Evolutionary conservation across 164 flowering plant genomes (phyloP), one percentile per base, ranked within the genome.

Genomic region (Paratinospora sagittata): DNA sequence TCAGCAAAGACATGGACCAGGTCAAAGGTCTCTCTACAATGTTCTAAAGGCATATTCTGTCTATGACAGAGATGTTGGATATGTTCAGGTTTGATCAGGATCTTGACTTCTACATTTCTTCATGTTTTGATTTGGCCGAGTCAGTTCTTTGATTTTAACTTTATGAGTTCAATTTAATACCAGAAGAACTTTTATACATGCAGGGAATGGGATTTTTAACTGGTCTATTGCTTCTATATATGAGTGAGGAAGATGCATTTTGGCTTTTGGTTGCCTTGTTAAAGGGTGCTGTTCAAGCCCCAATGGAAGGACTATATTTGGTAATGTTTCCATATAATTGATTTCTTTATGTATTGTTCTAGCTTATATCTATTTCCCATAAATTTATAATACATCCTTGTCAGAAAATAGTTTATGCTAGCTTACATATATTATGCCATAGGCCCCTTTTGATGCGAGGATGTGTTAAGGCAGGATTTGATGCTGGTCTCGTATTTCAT

Each of bases 241-340:
- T 96, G 99, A 90, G 99, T 72, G 99, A 96, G 81, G 99, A 96
- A 80, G 99, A 96, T 87, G 99, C 98, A 64, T 96, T 96, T 79
- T 96, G 99, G 98, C 74, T 96, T 60, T 72, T 92, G 80, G 99
- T 93, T 73, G 99, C 98, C 60, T 82, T 96, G 75, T 78, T 96
- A 55, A 96, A 96, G 79, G 99, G 99, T 74, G 98, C 98, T 14
- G 92, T 93, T 27, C 99, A 96, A 77, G 88, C 94, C n/a, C 99
- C 99, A 41, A 96, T 96, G 99, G 99, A 96, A 82, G 99, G 99
- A 39, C 63, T 96, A 27, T 96, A 96, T 80, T 84, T 86, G 94
- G 98, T 91, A 84, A 71, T n/a, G 52, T 66, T 39, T 34, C 74
- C 17, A 17, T 41, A 62, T 39, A 43, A 34, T 11, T 66, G 70